phyloP scores from a whole-genome alignment of 2,329 filamentous ascomycete species.

The Penicillium palitans region DNA sequence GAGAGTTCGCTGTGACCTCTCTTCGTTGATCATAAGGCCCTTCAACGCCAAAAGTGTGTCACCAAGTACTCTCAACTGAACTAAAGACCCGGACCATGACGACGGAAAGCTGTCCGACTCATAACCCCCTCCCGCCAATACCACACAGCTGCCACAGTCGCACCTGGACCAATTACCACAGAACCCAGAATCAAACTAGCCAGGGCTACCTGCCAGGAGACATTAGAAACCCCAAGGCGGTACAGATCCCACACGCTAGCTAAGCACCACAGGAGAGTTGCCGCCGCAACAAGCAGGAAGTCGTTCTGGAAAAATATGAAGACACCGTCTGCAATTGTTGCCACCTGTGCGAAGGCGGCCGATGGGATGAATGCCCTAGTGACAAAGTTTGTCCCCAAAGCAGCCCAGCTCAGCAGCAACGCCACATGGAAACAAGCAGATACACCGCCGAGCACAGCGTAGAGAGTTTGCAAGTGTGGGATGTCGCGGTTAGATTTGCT shows the following conservation, averaged over 20 bases:
- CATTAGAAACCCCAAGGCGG: slow-evolving; percentile 16
- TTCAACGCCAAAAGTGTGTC: background rate
- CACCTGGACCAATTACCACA: slow-evolving; percentile 23
- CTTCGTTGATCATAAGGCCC: background rate
- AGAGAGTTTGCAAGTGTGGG: slow-evolving; percentile 1
- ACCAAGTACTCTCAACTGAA: background rate
- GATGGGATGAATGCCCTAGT: slow-evolving; percentile 17
- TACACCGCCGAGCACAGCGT: slow-evolving; percentile 6
- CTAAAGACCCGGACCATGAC: background rate
- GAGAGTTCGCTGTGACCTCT: background rate
- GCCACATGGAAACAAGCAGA: slow-evolving; percentile 12
- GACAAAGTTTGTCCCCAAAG: slow-evolving; percentile 11
- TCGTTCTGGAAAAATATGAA: slow-evolving; percentile 30
- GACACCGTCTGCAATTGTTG: slow-evolving; percentile 20
- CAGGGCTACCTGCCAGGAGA: slow-evolving; percentile 6
- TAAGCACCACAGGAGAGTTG: slow-evolving; percentile 22
- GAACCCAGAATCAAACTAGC: slow-evolving; percentile 12
- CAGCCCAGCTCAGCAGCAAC: slow-evolving; percentile 1
- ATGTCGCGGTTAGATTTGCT: background rate
- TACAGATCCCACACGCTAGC: slow-evolving; percentile 25
- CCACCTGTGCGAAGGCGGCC: slow-evolving; percentile 7
- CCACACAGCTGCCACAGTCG: slow-evolving; percentile 23
- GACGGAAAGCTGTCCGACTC: slow-evolving; percentile 8
- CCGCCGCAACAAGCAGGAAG: slow-evolving; percentile 20
- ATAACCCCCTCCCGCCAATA: slow-evolving; percentile 24